Percentiles rank a stretch among this genome's conserved stretches.
Conservation (phyloP, 2,329 filamentous ascomycete species). For the Fusarium begoniae region DNA sequence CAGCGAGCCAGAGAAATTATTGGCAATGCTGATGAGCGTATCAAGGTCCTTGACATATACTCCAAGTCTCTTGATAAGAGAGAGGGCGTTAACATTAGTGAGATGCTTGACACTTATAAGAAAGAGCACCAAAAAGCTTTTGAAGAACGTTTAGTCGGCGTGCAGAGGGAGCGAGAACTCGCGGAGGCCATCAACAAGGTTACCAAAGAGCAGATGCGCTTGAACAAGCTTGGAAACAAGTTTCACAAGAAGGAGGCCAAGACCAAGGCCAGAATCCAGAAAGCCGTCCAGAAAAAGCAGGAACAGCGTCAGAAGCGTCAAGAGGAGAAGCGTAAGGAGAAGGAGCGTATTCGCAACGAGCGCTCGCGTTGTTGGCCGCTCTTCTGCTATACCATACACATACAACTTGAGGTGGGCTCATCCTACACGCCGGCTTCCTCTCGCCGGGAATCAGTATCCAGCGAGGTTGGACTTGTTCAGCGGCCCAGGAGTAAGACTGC, state of each 20-base stretch:
- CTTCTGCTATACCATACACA: constrained; percentile 58
- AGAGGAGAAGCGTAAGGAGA: constrained; percentile 53
- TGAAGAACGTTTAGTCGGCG: constrained; percentile 50
- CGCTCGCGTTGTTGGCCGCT: constrained; percentile 60
- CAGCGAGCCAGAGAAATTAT: constrained; percentile 33
- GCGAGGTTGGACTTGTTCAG: constrained; percentile 60
- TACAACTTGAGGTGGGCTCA: constrained; percentile 58
- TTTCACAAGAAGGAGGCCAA: constrained; percentile 43
- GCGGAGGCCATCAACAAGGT: constrained; percentile 45
- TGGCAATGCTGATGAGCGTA: constrained; percentile 46
- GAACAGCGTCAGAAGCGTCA: constrained; percentile 49
- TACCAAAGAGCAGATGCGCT: constrained; percentile 45
- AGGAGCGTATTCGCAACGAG: constrained; percentile 54
- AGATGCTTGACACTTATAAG: constrained; percentile 53
- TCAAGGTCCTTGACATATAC: constrained; percentile 54
- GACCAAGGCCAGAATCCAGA: constrained; percentile 46
- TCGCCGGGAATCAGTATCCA: constrained; percentile 59
- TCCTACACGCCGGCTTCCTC: constrained; percentile 56
- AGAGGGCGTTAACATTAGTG: constrained; percentile 47
- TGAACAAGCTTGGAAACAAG: constrained; percentile 43
- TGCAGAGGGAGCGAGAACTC: constrained; percentile 46
- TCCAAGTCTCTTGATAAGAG: constrained; percentile 50
- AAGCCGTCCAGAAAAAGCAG: constrained; percentile 49
- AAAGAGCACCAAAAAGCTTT: constrained; percentile 55
- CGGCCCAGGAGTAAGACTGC: constrained; percentile 48